Percentiles rank a stretch among this genome's conserved stretches.
Evolutionary conservation across 352 stramenopile species (phyloP).

Genomic region (Globisporangium lucens): DNA sequence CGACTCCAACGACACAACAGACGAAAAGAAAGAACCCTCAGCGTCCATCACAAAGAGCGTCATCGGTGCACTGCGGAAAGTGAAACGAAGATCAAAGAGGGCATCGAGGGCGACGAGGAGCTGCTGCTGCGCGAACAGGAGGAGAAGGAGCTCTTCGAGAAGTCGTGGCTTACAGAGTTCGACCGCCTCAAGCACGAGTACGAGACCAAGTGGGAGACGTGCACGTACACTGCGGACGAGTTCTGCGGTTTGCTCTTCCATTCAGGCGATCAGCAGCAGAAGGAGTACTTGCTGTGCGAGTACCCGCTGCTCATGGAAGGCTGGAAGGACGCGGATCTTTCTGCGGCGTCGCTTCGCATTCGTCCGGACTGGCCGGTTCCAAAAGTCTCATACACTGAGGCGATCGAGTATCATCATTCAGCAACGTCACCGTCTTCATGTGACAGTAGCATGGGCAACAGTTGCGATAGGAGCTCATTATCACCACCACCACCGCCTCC

Average conservation of each 20-base stretch:
- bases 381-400: slow-evolving; percentile 15
- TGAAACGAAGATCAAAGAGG: slow-evolving; percentile 55
- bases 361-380: slow-evolving; percentile 41
- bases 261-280: slow-evolving; percentile 43
- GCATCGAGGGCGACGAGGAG: slow-evolving; percentile 44
- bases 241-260: slow-evolving; percentile 66
- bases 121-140: slow-evolving; percentile 33
- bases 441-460: neutral
- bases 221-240: slow-evolving; percentile 60
- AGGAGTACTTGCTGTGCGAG: slow-evolving; percentile 37
- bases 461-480: neutral
- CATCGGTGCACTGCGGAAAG: slow-evolving; percentile 48
- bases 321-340: slow-evolving; percentile 35
- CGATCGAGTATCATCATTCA: slow-evolving; percentile 20
- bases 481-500: neutral
- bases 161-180: slow-evolving; percentile 60
- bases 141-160: slow-evolving; percentile 48
- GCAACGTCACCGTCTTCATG: neutral
- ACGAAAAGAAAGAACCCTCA: neutral
- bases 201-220: slow-evolving; percentile 57
- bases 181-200: slow-evolving; percentile 42
- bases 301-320: slow-evolving; percentile 60
- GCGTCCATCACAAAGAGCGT: slow-evolving; percentile 34
- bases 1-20: neutral
- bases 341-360: slow-evolving; percentile 17